These are phyloP conservation scores for Brassica carinata DNA, from an alignment of 345 rosid genomes.

Conservation along the genomic window DNA sequence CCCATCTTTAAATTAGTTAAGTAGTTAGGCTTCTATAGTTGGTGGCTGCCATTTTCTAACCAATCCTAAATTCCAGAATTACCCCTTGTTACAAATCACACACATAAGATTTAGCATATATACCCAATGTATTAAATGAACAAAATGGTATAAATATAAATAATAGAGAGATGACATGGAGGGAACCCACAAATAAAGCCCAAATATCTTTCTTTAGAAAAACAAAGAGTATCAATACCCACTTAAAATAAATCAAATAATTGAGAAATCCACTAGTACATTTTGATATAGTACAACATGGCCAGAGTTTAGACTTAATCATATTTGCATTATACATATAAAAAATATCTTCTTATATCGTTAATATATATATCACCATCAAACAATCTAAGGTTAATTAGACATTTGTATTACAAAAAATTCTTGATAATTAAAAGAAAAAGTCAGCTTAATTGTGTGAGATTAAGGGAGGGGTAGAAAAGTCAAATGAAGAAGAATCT, in stretches of 20 bases:
- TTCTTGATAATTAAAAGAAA: not conserved
- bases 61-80: constrained; percentile 20
- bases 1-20: constrained; percentile 20
- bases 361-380: not conserved
- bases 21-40: constrained; percentile 30
- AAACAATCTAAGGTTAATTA: not conserved
- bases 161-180: constrained; percentile 22
- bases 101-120: constrained; percentile 18
- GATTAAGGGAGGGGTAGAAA: constrained; percentile 31
- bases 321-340: constrained; percentile 4
- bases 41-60: constrained; percentile 44
- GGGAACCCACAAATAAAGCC: constrained; percentile 12
- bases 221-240: constrained; percentile 35
- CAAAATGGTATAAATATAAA: constrained; percentile 3
- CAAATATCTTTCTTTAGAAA: not conserved
- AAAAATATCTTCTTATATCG: not conserved
- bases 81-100: constrained; percentile 21
- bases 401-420: not conserved
- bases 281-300: constrained; percentile 37
- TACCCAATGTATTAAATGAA: constrained; percentile 4
- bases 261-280: constrained; percentile 34
- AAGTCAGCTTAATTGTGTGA: constrained; percentile 24
- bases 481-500: constrained; percentile 28
- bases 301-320: constrained; percentile 15
- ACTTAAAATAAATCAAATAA: constrained; percentile 26